phyloP scores from a whole-genome alignment of 208 protist species.

The Trypanosoma boissoni region DNA sequence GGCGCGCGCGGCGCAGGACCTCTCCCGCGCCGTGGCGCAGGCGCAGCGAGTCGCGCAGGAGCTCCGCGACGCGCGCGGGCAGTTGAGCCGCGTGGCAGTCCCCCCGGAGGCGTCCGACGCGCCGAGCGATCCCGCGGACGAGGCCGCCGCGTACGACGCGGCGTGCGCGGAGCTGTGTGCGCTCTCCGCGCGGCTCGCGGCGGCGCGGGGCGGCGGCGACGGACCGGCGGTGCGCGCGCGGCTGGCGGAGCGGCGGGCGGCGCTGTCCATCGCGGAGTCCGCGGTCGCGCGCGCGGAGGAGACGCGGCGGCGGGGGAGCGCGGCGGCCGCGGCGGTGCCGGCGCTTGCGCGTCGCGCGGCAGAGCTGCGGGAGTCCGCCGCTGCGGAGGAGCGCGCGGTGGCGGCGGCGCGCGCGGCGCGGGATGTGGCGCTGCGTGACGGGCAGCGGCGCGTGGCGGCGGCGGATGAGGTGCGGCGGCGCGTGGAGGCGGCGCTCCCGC shows the following conservation, averaged over 20 bases:
- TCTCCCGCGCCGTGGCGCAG: conserved; percentile 19
- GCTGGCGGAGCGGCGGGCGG: no score
- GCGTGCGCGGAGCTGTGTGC: conserved; percentile 42
- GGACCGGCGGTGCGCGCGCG: conserved; percentile 38
- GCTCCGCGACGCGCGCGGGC: no score
- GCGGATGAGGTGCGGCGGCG: background rate
- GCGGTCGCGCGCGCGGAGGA: conserved; percentile 31
- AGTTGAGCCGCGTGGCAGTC: no score
- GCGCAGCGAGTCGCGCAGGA: no score
- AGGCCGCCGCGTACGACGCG: conserved; percentile 30
- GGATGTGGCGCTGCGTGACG: background rate
- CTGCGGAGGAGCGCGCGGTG: background rate
- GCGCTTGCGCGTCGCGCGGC: conserved; percentile 15
- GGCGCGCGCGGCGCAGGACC: background rate
- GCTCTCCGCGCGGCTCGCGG: conserved; percentile 55
- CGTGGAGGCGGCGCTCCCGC: conserved; percentile 20
- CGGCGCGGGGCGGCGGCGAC: conserved; percentile 51
- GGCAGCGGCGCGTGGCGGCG: conserved; percentile 24
- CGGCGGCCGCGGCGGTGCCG: conserved; percentile 38
- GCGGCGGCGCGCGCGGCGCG: background rate
- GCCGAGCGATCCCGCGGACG: background rate
- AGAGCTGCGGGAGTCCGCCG: conserved; percentile 16
- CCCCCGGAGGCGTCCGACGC: conserved; percentile 1
- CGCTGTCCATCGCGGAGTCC: conserved; percentile 16
- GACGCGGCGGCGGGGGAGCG: conserved; percentile 31